These are phyloP conservation scores for Myriosclerotinia scirpicola DNA, from an alignment of 2,329 filamentous ascomycete genomes.

Conservation along the genomic window DNA sequence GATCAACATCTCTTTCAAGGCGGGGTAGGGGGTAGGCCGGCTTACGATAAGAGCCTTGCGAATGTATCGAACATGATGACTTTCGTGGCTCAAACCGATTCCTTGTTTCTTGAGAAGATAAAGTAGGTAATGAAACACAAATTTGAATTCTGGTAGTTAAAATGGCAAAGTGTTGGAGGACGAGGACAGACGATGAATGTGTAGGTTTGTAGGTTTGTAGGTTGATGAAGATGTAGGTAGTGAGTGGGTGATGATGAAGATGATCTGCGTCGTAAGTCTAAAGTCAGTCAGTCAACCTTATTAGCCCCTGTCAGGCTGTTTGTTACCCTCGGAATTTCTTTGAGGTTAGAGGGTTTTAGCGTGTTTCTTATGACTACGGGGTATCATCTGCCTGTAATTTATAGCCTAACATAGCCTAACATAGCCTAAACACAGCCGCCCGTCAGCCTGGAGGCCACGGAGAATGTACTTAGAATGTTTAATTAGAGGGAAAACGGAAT, in stretches of 20 bases:
- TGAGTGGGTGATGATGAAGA: not conserved
- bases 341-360: not conserved
- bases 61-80: constrained; percentile 72
- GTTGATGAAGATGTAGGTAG: not conserved
- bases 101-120: not conserved
- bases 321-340: constrained; percentile 2
- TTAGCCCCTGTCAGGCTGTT: too few species aligned
- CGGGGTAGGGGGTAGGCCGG: constrained; percentile 34
- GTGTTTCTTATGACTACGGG: constrained; percentile 5
- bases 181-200: not conserved
- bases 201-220: constrained; percentile 19
- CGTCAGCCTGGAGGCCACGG: not conserved
- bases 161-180: not conserved
- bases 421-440: not conserved
- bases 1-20: constrained; percentile 25
- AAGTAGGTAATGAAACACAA: not conserved
- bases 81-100: not conserved
- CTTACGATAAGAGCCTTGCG: constrained; percentile 75
- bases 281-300: too few species aligned
- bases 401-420: not conserved
- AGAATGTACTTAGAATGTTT: not conserved
- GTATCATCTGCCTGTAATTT: not conserved
- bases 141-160: not conserved
- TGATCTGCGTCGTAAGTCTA: not conserved
- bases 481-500: not conserved